phyloP scores from a whole-genome alignment of 2,329 filamentous ascomycete genomes.

The Parafenestella ontariensis region DNA sequence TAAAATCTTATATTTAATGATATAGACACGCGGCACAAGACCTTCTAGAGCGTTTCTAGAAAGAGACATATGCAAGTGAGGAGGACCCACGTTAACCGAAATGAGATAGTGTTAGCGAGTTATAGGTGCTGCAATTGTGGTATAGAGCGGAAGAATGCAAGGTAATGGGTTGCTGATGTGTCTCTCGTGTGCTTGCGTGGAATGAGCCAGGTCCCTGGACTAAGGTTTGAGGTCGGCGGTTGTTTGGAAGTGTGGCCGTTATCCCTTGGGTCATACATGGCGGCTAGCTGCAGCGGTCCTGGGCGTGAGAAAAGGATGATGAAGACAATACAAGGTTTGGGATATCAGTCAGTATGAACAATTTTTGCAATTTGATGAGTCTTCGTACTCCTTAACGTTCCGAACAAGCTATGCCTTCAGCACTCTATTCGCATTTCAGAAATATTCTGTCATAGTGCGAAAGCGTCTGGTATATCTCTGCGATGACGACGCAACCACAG shows the following conservation, averaged over 20 bases:
- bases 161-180: neutral
- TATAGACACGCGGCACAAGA: neutral
- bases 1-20: neutral
- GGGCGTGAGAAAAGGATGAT: too few relatives aligned
- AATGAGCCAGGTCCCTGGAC: neutral
- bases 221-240: neutral
- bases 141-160: neutral
- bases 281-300: too few relatives aligned
- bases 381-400: too few relatives aligned
- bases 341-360: too few relatives aligned
- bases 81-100: neutral
- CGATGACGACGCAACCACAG: neutral
- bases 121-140: neutral
- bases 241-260: neutral
- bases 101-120: neutral
- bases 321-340: too few relatives aligned
- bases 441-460: neutral
- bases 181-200: neutral
- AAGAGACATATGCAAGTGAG: neutral
- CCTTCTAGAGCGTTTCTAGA: constrained; percentile 2
- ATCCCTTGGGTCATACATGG: too few relatives aligned
- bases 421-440: neutral
- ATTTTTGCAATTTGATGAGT: too few relatives aligned
- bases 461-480: neutral
- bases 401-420: too few relatives aligned